Evolutionary conservation across 345 rosid species (phyloP).

Genomic region (Gossypium sturtianum): DNA sequence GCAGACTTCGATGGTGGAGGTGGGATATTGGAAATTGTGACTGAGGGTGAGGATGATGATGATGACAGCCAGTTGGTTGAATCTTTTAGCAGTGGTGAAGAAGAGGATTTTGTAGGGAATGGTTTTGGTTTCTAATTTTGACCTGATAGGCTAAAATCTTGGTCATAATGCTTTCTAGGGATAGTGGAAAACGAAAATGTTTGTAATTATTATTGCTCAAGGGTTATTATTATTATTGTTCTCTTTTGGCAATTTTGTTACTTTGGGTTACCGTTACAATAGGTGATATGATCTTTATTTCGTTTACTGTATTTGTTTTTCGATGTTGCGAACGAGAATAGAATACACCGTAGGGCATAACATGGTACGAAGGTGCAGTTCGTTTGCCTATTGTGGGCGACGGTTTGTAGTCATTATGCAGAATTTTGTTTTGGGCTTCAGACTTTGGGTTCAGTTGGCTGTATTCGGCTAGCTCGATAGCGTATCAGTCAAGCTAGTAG

Average conservation of each 20-base stretch:
- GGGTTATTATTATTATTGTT: not conserved
- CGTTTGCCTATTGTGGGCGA: too few relatives aligned
- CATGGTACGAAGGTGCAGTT: too few relatives aligned
- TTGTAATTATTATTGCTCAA: conserved; percentile 25
- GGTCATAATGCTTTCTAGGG: not conserved
- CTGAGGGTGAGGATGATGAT: conserved; percentile 58
- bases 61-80: conserved; percentile 64
- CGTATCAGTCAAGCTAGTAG: too few relatives aligned
- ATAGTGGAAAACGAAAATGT: conserved; percentile 4
- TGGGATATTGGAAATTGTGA: conserved; percentile 57
- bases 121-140: conserved; percentile 35
- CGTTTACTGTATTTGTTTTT: not conserved
- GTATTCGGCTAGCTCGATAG: too few relatives aligned
- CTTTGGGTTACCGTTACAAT: not conserved
- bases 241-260: conserved; percentile 2
- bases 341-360: conserved; percentile 9
- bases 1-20: conserved; percentile 48
- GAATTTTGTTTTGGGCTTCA: too few relatives aligned
- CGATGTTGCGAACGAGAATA: not conserved
- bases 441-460: too few relatives aligned
- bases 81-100: conserved; percentile 79
- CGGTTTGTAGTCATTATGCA: too few relatives aligned
- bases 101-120: conserved; percentile 44
- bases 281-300: not conserved
- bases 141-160: not conserved